phyloP scores from a whole-genome alignment of 2,329 filamentous ascomycete genomes.

The Leptosphaerulina australis region DNA sequence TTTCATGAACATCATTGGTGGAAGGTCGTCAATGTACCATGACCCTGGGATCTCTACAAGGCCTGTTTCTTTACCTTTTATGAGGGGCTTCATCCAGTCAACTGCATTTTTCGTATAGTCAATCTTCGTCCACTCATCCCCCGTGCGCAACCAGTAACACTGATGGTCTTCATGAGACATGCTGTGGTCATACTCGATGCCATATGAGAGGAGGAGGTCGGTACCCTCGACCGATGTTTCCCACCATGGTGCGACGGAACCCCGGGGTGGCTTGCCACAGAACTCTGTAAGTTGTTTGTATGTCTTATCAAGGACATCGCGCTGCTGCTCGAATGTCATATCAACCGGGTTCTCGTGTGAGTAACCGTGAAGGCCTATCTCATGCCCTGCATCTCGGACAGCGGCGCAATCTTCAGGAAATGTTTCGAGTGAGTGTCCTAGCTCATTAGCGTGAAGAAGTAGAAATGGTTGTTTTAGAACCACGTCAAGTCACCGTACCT shows the following conservation, averaged over 20 bases:
- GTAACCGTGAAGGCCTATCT: conserved; percentile 73
- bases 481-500: not conserved
- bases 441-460: not conserved
- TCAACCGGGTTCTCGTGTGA: conserved; percentile 74
- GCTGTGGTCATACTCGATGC: conserved; percentile 71
- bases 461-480: not conserved
- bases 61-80: conserved; percentile 64
- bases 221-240: conserved; percentile 71
- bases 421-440: conserved; percentile 64
- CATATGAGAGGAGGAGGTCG: conserved; percentile 67
- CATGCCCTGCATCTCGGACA: conserved; percentile 67
- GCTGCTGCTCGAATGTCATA: conserved; percentile 77
- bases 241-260: conserved; percentile 78
- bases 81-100: conserved; percentile 70
- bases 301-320: conserved; percentile 75
- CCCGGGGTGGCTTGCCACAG: conserved; percentile 71
- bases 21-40: conserved; percentile 39
- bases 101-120: conserved; percentile 67
- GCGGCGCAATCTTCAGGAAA: conserved; percentile 68
- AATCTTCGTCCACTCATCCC: conserved; percentile 70
- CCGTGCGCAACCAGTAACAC: conserved; percentile 66
- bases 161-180: conserved; percentile 70
- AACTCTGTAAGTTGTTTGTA: conserved; percentile 74
- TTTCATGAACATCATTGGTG: conserved; percentile 75
- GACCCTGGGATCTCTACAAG: conserved; percentile 66